These are phyloP conservation scores for Lagerstroemia speciosa DNA, from an alignment of 345 rosid genomes.

Conservation along the genomic window DNA sequence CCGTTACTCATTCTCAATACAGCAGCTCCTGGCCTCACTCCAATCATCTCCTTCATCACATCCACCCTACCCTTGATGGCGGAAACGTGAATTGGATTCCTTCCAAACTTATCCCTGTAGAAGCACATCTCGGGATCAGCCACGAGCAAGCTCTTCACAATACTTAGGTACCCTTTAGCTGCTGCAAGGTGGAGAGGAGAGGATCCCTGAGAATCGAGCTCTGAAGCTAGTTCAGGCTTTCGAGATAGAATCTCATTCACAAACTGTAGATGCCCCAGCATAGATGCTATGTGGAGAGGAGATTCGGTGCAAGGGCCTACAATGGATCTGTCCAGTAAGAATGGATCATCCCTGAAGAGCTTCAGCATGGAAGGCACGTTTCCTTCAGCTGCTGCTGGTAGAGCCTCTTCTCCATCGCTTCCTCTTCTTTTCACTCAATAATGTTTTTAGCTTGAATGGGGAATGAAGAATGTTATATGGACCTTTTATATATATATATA, in stretches of 20 bases:
- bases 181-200: slow-evolving; percentile 19
- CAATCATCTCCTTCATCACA: slow-evolving; percentile 6
- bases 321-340: slow-evolving; percentile 2
- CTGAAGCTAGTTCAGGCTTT: slow-evolving; percentile 9
- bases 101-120: slow-evolving; percentile 10
- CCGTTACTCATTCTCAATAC: not conserved
- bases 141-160: slow-evolving; percentile 5
- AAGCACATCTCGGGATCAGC: slow-evolving; percentile 1
- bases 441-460: too few relatives aligned
- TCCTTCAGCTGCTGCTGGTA: slow-evolving; percentile 15
- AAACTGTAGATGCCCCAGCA: slow-evolving; percentile 13
- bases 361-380: slow-evolving; percentile 2
- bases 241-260: slow-evolving; percentile 1
- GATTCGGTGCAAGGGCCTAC: slow-evolving; percentile 5
- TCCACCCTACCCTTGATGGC: slow-evolving; percentile 15
- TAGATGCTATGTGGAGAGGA: slow-evolving; percentile 14
- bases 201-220: slow-evolving; percentile 6
- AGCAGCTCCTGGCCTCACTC: not conserved
- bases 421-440: too few relatives aligned
- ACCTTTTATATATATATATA: too few relatives aligned
- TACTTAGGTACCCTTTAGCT: slow-evolving; percentile 7
- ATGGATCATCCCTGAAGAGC: slow-evolving; percentile 8
- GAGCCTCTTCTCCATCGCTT: slow-evolving; percentile 6
- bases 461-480: too few relatives aligned
- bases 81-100: slow-evolving; percentile 17